Conservation (phyloP, 352 stramenopile species). For the Globisporangium carolinianum region DNA sequence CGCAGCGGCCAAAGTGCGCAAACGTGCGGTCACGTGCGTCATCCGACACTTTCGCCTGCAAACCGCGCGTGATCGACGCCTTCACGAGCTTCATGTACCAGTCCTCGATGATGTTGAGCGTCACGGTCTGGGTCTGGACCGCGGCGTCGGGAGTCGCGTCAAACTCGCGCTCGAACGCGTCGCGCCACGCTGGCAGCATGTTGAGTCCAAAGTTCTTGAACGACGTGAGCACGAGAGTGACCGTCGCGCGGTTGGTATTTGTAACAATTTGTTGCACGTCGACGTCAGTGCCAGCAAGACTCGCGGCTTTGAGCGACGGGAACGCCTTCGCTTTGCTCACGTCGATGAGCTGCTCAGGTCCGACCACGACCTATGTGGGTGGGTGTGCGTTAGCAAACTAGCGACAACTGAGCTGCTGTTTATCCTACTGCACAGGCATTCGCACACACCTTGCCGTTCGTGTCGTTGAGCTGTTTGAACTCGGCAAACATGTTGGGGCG, state of each 20-base stretch:
- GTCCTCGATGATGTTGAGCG: conserved; percentile 83
- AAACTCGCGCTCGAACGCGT: conserved; percentile 53
- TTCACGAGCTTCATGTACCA: conserved; percentile 87
- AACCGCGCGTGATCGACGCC: conserved; percentile 50
- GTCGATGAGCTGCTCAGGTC: conserved; percentile 36
- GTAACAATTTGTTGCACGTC: conserved; percentile 53
- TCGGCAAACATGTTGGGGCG: conserved; percentile 83
- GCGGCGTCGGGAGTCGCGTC: neutral
- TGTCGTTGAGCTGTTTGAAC: conserved; percentile 88
- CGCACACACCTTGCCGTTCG: conserved; percentile 49
- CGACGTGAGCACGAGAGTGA: conserved; percentile 54
- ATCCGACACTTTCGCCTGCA: conserved; percentile 44
- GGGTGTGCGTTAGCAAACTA: neutral
- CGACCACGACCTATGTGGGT: conserved; percentile 28
- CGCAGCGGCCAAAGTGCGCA: conserved; percentile 67
- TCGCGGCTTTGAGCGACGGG: conserved; percentile 47
- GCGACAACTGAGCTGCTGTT: too few relatives aligned
- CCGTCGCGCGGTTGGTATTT: conserved; percentile 36
- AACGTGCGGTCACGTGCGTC: conserved; percentile 47
- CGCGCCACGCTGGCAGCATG: conserved; percentile 72
- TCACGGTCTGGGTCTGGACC: conserved; percentile 46
- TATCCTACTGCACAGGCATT: too few relatives aligned
- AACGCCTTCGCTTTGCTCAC: conserved; percentile 52
- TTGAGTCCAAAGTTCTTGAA: conserved; percentile 86
- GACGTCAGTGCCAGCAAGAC: conserved; percentile 31